Base-by-base conservation (phyloP, 257 asterid genomes). In the Ajuga chamaepitys region DNA sequence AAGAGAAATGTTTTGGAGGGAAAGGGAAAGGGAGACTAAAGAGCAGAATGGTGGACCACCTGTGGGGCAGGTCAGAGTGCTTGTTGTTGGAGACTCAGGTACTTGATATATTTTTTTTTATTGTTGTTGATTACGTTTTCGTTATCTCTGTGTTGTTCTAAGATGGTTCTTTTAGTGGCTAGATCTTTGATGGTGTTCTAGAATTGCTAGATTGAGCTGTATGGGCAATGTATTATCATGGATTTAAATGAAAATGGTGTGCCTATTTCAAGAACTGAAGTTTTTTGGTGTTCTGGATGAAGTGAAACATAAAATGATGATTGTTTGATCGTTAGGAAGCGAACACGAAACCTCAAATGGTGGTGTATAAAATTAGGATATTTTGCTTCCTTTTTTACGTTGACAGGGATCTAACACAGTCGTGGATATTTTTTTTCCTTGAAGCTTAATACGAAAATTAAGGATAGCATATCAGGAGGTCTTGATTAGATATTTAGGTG, bases 71-170 rank as follows among this genome's bases (percentile, higher is more conserved):
- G 95, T 93, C 74, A 73, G 99, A 70, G 99, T 93, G 57, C 86
- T 89, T 42, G 81, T 89, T 77, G 94, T 89, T 66, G 97, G 97
- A 46, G 99, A 93, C 62, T 87, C 96, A 75, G 99, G 99, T 93
- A 78, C n/a, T n/a, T n/a, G n/a, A n/a, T n/a, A n/a, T n/a, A n/a
- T n/a, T n/a, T n/a, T n/a, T n/a, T n/a, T n/a, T n/a, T n/a, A n/a
- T n/a, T n/a, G 8, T 34, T 41, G 10, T 61, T 61, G 48, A 60
- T 4, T 8, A 32, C 35, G 28, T 40, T 75, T 51, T 12, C 46
- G 42, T 57, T 44, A 67, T 6, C 44, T 5, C 11, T 7, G 14
- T 66, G 41, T 32, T 7, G 22, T 22, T 34, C n/a, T 14, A 40
- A 28, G 66, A 60, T 40, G n/a, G n/a, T 25, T 22, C 41, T 34